Percentiles rank a stretch among this genome's conserved stretches.
phyloP scores from a whole-genome alignment of 345 rosid species.

The Leavenworthia alabamica region DNA sequence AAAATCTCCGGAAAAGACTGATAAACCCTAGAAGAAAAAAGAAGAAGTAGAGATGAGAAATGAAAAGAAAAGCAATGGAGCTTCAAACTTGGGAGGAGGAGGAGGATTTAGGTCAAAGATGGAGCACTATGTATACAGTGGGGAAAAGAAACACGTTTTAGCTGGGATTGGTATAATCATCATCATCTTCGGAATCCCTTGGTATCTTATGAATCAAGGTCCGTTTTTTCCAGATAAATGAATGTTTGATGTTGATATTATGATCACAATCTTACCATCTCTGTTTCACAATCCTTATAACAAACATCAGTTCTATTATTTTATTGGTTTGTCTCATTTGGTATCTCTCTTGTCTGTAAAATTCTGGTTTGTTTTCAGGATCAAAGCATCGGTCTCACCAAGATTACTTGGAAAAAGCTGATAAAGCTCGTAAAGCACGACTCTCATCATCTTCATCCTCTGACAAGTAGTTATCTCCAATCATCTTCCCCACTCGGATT shows the following conservation, averaged over 20 bases:
- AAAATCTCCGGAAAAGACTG: not conserved
- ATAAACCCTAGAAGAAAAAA: constrained; percentile 20
- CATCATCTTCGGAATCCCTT: constrained; percentile 52
- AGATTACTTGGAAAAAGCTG: constrained; percentile 96
- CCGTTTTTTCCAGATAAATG: not conserved
- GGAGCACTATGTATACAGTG: constrained; percentile 41
- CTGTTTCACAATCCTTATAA: too few species aligned
- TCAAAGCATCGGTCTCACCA: constrained; percentile 86
- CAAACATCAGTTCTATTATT: too few species aligned
- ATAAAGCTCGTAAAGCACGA: constrained; percentile 70
- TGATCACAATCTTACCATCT: too few species aligned
- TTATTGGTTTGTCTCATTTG: too few species aligned
- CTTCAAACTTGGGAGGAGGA: constrained; percentile 23
- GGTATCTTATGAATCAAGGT: constrained; percentile 86
- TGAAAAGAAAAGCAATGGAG: constrained; percentile 34
- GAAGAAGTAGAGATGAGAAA: constrained; percentile 27
- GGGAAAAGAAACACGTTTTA: constrained; percentile 47
- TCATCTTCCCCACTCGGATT: not conserved
- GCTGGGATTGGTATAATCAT: constrained; percentile 40
- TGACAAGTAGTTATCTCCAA: constrained; percentile 29
- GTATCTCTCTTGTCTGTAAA: too few species aligned
- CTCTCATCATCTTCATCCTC: constrained; percentile 51
- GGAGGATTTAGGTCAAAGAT: constrained; percentile 39
- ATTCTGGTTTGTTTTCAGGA: constrained; percentile 41
- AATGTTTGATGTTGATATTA: constrained; percentile 6